Evolutionary conservation across 192 early-diverging fungal species (phyloP).

Genomic region (Dimargaris verticillata): DNA sequence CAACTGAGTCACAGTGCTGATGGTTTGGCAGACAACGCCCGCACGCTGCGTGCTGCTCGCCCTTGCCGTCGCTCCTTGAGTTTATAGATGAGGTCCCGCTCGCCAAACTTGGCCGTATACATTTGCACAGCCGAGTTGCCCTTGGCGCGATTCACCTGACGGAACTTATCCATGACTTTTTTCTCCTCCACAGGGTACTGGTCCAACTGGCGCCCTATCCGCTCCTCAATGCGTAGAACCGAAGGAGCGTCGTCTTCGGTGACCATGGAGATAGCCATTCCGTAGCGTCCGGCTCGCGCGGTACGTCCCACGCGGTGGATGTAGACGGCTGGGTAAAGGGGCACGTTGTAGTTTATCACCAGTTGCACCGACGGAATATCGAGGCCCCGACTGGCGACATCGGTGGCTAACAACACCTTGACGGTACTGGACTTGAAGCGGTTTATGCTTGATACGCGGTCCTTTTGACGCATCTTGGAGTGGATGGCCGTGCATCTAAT

Average conservation of each 20-base stretch:
- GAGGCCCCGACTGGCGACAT: slow-evolving; percentile 93
- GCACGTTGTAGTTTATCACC: slow-evolving; percentile 93
- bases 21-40: too few species aligned
- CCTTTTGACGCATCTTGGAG: slow-evolving; percentile 80
- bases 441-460: slow-evolving; percentile 75
- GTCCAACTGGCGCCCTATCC: slow-evolving; percentile 65
- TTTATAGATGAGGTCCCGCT: neutral
- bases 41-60: too few species aligned
- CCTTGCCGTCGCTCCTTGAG: too few species aligned
- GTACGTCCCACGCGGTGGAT: slow-evolving; percentile 97
- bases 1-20: too few species aligned
- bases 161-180: slow-evolving; percentile 67
- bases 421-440: slow-evolving; percentile 83
- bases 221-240: slow-evolving; percentile 78
- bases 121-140: slow-evolving; percentile 52
- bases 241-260: slow-evolving; percentile 74
- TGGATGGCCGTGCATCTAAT: slow-evolving; percentile 82
- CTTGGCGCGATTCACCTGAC: slow-evolving; percentile 74
- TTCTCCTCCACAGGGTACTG: slow-evolving; percentile 64
- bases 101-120: neutral
- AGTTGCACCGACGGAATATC: slow-evolving; percentile 89
- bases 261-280: slow-evolving; percentile 75
- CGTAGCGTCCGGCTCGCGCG: slow-evolving; percentile 86
- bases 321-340: slow-evolving; percentile 88
- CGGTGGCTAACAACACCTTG: slow-evolving; percentile 82